Percentiles rank a stretch among this genome's conserved stretches.
These are phyloP conservation scores for Solanum aculeatissimum DNA, from an alignment of 305 asterid genomes.

Conservation along the genomic window DNA sequence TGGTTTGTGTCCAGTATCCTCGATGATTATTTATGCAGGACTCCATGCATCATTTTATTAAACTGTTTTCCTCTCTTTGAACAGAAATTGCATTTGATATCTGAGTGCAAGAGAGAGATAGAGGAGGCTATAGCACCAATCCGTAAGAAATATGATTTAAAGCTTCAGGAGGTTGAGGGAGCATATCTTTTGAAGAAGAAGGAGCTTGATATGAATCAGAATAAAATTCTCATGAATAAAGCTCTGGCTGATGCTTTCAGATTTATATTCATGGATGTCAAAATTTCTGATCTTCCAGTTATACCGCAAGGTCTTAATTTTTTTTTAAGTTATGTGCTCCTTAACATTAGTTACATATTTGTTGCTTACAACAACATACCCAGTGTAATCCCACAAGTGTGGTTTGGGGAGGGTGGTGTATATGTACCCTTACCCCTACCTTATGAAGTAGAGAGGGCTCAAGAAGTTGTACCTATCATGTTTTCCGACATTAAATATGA, in stretches of 20 bases:
- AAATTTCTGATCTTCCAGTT: constrained; percentile 28
- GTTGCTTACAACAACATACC: neutral
- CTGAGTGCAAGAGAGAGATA: constrained; percentile 47
- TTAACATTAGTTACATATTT: neutral
- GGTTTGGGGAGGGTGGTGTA: neutral
- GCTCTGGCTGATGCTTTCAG: constrained; percentile 48
- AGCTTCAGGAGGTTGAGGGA: constrained; percentile 34
- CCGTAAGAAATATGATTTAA: constrained; percentile 32
- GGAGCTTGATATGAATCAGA: constrained; percentile 23
- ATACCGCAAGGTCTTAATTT: constrained; percentile 36
- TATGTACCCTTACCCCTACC: neutral
- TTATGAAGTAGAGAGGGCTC: neutral
- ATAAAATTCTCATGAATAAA: constrained; percentile 34
- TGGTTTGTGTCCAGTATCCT: constrained; percentile 26
- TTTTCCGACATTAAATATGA: neutral
- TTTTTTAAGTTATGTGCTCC: neutral
- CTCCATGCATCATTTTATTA: neutral
- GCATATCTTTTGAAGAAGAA: constrained; percentile 17
- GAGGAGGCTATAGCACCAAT: constrained; percentile 38
- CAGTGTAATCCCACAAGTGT: neutral
- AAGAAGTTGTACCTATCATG: neutral
- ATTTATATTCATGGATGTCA: constrained; percentile 47
- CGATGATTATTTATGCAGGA: neutral
- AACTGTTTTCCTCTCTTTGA: constrained; percentile 4
- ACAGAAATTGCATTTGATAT: constrained; percentile 38